phyloP scores from a whole-genome alignment of 2,329 filamentous ascomycete genomes.

The Aspergillus felis region DNA sequence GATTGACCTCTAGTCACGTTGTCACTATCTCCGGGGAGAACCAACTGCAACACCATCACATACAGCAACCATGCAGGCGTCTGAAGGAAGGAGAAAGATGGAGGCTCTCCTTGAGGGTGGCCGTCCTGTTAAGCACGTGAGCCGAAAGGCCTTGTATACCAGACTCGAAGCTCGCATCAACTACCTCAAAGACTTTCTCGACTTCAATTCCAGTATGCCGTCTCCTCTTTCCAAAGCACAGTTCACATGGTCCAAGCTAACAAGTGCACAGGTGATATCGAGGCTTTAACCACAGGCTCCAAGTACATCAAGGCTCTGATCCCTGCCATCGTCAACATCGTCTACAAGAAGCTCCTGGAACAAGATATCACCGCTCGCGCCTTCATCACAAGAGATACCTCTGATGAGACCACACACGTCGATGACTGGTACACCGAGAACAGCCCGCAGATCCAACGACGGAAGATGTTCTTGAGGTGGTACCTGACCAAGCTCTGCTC shows the following conservation, averaged over 20 bases:
- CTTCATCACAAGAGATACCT: conserved; percentile 59
- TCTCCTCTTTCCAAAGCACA: neutral
- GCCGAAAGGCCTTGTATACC: conserved; percentile 68
- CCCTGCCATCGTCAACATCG: conserved; percentile 76
- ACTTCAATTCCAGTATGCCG: conserved; percentile 64
- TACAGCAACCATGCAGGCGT: neutral
- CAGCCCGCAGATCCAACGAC: conserved; percentile 69
- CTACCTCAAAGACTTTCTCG: conserved; percentile 72
- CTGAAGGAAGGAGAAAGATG: conserved; percentile 4
- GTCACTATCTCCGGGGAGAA: neutral
- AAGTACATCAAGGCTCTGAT: conserved; percentile 81
- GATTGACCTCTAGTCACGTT: neutral
- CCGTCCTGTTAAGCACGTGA: conserved; percentile 54
- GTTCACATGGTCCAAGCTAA: neutral
- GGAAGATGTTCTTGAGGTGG: conserved; percentile 73
- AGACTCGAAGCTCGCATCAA: conserved; percentile 65
- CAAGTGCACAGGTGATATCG: conserved; percentile 59
- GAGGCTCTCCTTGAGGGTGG: conserved; percentile 13
- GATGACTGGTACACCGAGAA: conserved; percentile 63
- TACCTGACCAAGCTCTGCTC: conserved; percentile 72
- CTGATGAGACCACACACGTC: conserved; percentile 60
- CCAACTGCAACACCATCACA: neutral
- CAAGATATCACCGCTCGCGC: conserved; percentile 79
- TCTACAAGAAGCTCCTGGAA: conserved; percentile 75
- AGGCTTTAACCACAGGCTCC: conserved; percentile 63